Evolutionary conservation across 257 asterid species (phyloP), one percentile per base, ranked within the genome.

Genomic region (Forsythia suspensa): DNA sequence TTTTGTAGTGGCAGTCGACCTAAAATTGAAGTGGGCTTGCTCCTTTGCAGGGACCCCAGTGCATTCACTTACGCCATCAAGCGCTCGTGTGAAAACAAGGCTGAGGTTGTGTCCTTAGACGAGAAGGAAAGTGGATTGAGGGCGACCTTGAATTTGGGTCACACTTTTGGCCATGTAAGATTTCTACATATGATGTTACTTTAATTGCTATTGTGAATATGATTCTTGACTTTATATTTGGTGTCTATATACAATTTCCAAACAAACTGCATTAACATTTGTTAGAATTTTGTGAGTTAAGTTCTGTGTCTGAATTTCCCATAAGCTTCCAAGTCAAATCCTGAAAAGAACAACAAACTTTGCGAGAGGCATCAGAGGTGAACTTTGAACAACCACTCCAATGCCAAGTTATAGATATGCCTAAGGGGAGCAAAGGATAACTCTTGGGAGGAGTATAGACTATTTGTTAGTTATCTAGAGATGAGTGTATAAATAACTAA

Each of bases 71-170:
- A 92, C 87, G 99, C 99, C 43, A 94, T 96, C 85, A 94, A 94
- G 90, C 96, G 98, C 29, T 96, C 99, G 6, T 96, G 99, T 79
- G 97, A 96, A 85, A 96, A 96, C 83, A 96, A 96, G 86, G 99
- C 99, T 7, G 96, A 94, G 83, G 98, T 96, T 71, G 99, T 96
- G 75, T 90, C 99, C 72, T 84, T 91, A 66, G 99, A 96, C 81
- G 99, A 96, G 92, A 94, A 90, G 89, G 99, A 96, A 87, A 84
- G 97, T 78, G 98, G 98, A 66, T 11, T 96, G 87, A 90, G 99
- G 86, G 98, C 98, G 70, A 94, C 99, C 41, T 80, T 96, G 85
- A 94, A 96, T 91, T 85, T 96, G 94, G 99, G 99, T 76, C 99
- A 96, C 89, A 96, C 98, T 55, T 96, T 96, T 77, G 99, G 97